Evolutionary conservation across 2,329 filamentous ascomycete species (phyloP).

Genomic region (Fusarium abutilonis): DNA sequence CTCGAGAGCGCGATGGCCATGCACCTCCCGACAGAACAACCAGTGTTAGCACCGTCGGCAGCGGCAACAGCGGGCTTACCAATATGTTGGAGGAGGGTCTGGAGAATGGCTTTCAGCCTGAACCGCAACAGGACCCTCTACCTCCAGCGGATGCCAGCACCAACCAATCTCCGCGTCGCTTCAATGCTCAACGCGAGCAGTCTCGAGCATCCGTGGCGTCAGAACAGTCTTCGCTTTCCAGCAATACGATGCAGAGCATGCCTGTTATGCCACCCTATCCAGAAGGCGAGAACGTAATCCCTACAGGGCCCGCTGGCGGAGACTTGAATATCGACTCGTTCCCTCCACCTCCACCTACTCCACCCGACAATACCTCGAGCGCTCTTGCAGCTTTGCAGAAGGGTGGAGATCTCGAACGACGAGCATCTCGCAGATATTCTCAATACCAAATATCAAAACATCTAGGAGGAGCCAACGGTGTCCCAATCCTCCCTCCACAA

Average conservation of each 20-base stretch:
- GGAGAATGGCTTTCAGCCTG: slow-evolving; percentile 61
- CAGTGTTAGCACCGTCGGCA: slow-evolving; percentile 68
- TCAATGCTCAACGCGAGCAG: slow-evolving; percentile 60
- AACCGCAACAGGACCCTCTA: slow-evolving; percentile 48
- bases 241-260: slow-evolving; percentile 77
- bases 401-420: slow-evolving; percentile 89
- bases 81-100: slow-evolving; percentile 69
- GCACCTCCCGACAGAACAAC: slow-evolving; percentile 61
- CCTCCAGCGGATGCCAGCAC: slow-evolving; percentile 40
- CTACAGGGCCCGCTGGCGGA: slow-evolving; percentile 52
- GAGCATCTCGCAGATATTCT: slow-evolving; percentile 92
- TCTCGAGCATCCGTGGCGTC: slow-evolving; percentile 62
- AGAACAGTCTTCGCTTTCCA: slow-evolving; percentile 76
- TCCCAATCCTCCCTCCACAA: slow-evolving; percentile 87
- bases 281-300: slow-evolving; percentile 64
- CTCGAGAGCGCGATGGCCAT: slow-evolving; percentile 62
- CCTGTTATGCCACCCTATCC: slow-evolving; percentile 79
- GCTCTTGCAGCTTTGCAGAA: slow-evolving; percentile 90
- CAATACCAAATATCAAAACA: slow-evolving; percentile 98
- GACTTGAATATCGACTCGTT: slow-evolving; percentile 71
- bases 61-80: slow-evolving; percentile 65
- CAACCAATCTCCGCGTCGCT: slow-evolving; percentile 60
- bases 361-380: slow-evolving; percentile 82
- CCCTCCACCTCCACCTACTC: slow-evolving; percentile 74
- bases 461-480: slow-evolving; percentile 81